These are phyloP conservation scores for Cudoniella acicularis DNA, from an alignment of 495 filamentous ascomycete genomes.

Conservation along the genomic window DNA sequence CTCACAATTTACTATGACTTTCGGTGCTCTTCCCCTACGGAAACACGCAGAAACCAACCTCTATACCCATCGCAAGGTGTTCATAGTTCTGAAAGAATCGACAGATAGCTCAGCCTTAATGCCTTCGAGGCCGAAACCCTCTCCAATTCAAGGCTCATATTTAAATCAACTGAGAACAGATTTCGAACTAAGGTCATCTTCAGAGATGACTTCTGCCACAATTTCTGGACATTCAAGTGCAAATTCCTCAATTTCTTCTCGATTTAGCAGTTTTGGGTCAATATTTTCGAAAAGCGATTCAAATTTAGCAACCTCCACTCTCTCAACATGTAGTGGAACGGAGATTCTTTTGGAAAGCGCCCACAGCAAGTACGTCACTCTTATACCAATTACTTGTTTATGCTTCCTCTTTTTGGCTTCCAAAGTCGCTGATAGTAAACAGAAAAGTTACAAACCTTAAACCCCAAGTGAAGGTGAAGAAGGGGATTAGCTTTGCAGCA, in stretches of 20 bases:
- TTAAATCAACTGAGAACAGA: neutral
- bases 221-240: neutral
- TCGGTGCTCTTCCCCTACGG: neutral
- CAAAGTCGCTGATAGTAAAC: neutral
- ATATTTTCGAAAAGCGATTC: neutral
- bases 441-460: neutral
- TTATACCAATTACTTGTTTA: neutral
- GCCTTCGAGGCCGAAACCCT: neutral
- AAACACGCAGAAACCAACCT: neutral
- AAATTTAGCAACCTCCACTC: neutral
- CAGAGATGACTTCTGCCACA: neutral
- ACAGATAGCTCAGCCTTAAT: neutral
- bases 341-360: neutral
- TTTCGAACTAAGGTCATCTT: neutral
- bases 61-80: neutral
- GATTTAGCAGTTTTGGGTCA: neutral
- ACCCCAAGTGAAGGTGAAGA: neutral
- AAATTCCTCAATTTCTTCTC: neutral
- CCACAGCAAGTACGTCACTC: neutral
- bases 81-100: neutral
- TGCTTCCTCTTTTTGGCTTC: neutral
- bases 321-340: neutral
- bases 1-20: conserved; percentile 9
- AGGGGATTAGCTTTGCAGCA: neutral
- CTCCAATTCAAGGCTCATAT: neutral